These are phyloP conservation scores for Pisolithus marmoratus DNA, from an alignment of 768 basidiomycete genomes.

Conservation along the genomic window DNA sequence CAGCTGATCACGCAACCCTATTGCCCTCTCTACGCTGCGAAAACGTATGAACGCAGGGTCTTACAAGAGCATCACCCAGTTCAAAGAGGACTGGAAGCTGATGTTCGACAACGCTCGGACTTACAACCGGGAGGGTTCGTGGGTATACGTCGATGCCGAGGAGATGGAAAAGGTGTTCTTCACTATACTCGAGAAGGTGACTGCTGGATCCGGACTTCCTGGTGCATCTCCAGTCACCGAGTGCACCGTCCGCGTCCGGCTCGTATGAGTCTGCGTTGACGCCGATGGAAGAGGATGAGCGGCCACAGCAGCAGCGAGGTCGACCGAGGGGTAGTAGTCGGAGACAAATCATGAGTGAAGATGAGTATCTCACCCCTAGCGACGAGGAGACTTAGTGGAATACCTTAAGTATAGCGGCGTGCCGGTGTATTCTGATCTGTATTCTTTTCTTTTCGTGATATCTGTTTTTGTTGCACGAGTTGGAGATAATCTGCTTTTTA, in stretches of 20 bases:
- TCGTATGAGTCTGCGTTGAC: constrained; percentile 64
- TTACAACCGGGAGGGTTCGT: constrained; percentile 92
- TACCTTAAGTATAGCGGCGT: too few species aligned
- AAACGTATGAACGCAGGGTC: constrained; percentile 61
- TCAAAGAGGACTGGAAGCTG: constrained; percentile 74
- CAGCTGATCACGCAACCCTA: constrained; percentile 81
- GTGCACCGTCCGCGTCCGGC: constrained; percentile 34
- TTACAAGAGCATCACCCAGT: constrained; percentile 72
- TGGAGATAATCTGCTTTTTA: too few species aligned
- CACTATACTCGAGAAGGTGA: constrained; percentile 56
- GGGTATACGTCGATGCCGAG: constrained; percentile 91
- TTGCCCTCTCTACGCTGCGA: constrained; percentile 81
- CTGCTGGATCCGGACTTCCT: constrained; percentile 66
- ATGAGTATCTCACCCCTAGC: constrained; percentile 64
- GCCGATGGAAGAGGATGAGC: constrained; percentile 79
- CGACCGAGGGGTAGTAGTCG: constrained; percentile 55
- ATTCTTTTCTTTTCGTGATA: not conserved
- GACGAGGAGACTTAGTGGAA: constrained; percentile 57
- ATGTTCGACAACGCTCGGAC: constrained; percentile 94
- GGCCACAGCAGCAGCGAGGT: constrained; percentile 41
- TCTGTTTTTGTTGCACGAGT: not conserved
- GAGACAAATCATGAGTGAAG: constrained; percentile 71
- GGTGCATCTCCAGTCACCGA: constrained; percentile 50
- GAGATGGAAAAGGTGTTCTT: constrained; percentile 91
- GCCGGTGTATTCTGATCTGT: not conserved